phyloP scores from a whole-genome alignment of 129 eudicot species.

The Helianthus tuberosus region DNA sequence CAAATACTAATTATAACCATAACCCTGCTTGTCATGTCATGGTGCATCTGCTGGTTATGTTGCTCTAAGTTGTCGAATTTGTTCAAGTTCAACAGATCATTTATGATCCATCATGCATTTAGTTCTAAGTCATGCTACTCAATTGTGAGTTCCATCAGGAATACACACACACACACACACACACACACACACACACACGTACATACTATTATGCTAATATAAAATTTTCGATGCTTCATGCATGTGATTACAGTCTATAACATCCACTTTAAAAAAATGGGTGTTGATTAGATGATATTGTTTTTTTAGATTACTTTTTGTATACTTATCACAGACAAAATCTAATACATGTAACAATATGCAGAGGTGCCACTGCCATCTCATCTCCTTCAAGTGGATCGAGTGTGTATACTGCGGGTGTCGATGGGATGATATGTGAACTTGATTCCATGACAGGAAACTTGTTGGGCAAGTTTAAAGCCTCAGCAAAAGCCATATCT shows the following conservation, averaged over 20 bases:
- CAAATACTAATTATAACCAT: not conserved
- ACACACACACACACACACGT: too few species aligned
- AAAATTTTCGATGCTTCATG: not conserved
- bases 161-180: not conserved
- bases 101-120: not conserved
- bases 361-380: conserved; percentile 87
- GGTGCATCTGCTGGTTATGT: not conserved
- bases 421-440: conserved; percentile 87
- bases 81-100: not conserved
- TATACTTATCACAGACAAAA: not conserved
- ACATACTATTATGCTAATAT: not conserved
- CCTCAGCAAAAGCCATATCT: conserved; percentile 77
- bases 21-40: not conserved
- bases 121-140: not conserved
- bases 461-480: conserved; percentile 70
- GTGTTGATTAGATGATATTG: not conserved
- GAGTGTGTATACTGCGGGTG: conserved; percentile 80
- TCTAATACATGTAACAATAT: conserved; percentile 17
- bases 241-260: not conserved
- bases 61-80: not conserved
- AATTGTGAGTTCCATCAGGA: not conserved
- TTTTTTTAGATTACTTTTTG: conserved; percentile 5
- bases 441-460: conserved; percentile 80
- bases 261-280: not conserved
- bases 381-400: conserved; percentile 65